Evolutionary conservation across 164 flowering plant species (phyloP), one percentile per base, ranked within the genome.

Genomic region (Santalum album): DNA sequence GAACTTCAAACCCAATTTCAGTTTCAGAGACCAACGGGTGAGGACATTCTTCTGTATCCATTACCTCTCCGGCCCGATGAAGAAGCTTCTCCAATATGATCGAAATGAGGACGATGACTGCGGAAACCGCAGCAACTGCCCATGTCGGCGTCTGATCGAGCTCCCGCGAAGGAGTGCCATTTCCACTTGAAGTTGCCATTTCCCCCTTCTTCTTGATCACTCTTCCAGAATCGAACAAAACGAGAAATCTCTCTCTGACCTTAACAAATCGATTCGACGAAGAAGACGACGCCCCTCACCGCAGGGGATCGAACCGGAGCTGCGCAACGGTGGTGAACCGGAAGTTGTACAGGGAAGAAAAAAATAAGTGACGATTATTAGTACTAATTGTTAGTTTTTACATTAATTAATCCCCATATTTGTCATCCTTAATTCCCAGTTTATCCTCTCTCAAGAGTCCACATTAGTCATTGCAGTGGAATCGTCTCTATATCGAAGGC

Each of bases 121-220:
- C 76, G 65, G 76, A 73, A 59, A 82, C 84, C 6, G 62, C 49
- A 35, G 84, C 64, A 17, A 82, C 81, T 0, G 87, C 82, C 87
- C 87, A 82, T n/a, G 87, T 82, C 1, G 87, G 76, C 6, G 87
- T 82, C 59, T 75, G 72, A 63, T 77, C 78, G 19, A 82, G 76
- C 76, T 73, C 63, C 65, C 87, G 80, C 11, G 71, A 40, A 9
- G 25, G 9, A 24, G 21, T 16, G 2, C 29, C 50, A 16, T 3
- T n/a, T n/a, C n/a, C n/a, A n/a, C n/a, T n/a, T 9, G 38, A 69
- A 38, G 51, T 61, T 1, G 54, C 69, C 15, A 62, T 81, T 10
- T 72, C 84, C 22, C 62, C 75, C 86, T 80, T 84, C 26, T 34
- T 25, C 59, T 21, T 25, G 26, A 43, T 5, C 15, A 39, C 29